Conservation (phyloP, 139 green algal species). For the Ettlia oleoabundans region DNA sequence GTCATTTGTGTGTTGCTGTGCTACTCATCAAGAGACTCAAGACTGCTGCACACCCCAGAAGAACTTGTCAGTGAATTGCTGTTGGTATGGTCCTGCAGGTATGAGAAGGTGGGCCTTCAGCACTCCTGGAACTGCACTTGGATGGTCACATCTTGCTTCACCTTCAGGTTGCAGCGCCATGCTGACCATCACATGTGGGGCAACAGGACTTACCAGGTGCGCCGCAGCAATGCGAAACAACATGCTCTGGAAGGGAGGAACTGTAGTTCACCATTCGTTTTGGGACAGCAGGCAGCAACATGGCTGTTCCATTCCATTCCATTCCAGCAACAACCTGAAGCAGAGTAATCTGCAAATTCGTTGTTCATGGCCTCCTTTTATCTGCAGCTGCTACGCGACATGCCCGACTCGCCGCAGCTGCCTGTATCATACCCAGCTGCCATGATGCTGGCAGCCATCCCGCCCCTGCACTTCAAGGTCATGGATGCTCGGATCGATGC, state of each 20-base stretch:
- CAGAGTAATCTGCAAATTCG: background rate
- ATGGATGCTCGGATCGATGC: slow-evolving; percentile 59
- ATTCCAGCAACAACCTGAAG: too few species aligned
- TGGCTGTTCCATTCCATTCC: too few species aligned
- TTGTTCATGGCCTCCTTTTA: background rate
- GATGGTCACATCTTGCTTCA: slow-evolving; percentile 41
- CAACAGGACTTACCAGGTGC: slow-evolving; percentile 54
- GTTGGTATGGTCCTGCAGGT: slow-evolving; percentile 35
- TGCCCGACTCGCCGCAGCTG: slow-evolving; percentile 61
- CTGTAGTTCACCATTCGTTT: too few species aligned
- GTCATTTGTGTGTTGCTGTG: background rate
- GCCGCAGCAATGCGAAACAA: too few species aligned
- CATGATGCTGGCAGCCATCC: slow-evolving; percentile 5
- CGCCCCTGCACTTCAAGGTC: slow-evolving; percentile 50
- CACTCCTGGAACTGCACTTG: slow-evolving; percentile 72
- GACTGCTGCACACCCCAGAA: background rate
- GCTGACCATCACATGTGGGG: slow-evolving; percentile 68
- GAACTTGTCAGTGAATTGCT: background rate
- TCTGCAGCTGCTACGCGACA: slow-evolving; percentile 48
- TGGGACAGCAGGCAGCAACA: too few species aligned
- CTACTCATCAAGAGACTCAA: background rate
- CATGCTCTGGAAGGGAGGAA: too few species aligned
- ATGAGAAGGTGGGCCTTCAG: slow-evolving; percentile 48
- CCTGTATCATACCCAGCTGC: slow-evolving; percentile 36
- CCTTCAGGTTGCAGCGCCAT: slow-evolving; percentile 60